Conservation (phyloP, 1,284 basidiomycete genomes). For the Cerioporus squamosus region DNA sequence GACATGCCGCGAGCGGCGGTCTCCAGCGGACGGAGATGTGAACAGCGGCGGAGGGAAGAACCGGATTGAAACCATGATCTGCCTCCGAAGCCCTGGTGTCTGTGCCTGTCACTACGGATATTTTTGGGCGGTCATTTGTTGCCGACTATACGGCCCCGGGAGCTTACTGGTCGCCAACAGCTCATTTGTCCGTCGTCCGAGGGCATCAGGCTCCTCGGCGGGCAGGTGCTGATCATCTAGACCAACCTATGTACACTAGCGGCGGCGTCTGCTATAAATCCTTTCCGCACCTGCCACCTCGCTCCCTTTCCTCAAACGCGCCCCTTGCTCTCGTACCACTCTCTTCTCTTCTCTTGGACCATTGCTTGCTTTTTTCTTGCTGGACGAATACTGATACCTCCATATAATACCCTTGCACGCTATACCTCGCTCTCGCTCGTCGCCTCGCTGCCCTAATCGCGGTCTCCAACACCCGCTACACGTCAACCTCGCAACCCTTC, state of each 20-base stretch:
- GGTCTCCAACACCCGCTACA: neutral
- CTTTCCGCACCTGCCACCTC: neutral
- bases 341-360: neutral
- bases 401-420: slow-evolving; percentile 21
- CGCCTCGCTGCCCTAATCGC: slow-evolving; percentile 3
- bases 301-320: slow-evolving; percentile 4
- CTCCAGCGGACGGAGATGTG: slow-evolving; percentile 11
- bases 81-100: neutral
- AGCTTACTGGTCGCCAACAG: slow-evolving; percentile 5
- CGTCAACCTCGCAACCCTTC: neutral
- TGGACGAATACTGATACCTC: slow-evolving; percentile 13
- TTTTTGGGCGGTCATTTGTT: slow-evolving; percentile 5
- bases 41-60: slow-evolving; percentile 3
- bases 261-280: slow-evolving; percentile 12
- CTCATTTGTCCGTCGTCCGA: slow-evolving; percentile 9
- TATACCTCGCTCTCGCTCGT: slow-evolving; percentile 8
- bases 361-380: neutral
- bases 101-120: slow-evolving; percentile 21
- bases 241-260: neutral
- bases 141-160: slow-evolving; percentile 9
- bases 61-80: slow-evolving; percentile 1
- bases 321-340: slow-evolving; percentile 16
- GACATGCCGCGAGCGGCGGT: slow-evolving; percentile 6
- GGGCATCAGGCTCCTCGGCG: slow-evolving; percentile 10
- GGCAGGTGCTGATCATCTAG: slow-evolving; percentile 19